A percentile compares a stretch with the other conserved stretches of the same genome.
Evolutionary conservation across 73 alveolate species (phyloP).

Genomic region (Paraurostyla sp.): DNA sequence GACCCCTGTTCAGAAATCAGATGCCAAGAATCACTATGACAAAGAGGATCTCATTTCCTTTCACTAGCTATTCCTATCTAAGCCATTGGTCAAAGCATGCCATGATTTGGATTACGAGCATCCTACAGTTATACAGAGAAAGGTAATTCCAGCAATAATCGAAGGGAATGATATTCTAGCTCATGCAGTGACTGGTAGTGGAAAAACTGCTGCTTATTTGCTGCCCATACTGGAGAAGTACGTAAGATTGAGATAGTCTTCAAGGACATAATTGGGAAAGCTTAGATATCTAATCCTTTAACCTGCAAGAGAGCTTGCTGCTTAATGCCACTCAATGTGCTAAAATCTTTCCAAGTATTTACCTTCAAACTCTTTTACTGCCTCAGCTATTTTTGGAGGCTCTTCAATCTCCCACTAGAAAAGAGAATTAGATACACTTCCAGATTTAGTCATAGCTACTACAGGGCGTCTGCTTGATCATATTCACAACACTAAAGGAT

Average conservation of each 20-base stretch:
- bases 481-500: conserved; percentile 87
- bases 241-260: conserved; percentile 47
- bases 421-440: conserved; percentile 87
- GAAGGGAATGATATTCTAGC: conserved; percentile 97
- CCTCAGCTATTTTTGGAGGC: conserved; percentile 95
- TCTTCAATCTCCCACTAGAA: conserved; percentile 85
- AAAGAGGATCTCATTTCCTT: conserved; percentile 68
- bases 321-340: conserved; percentile 94
- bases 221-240: conserved; percentile 98
- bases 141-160: conserved; percentile 96
- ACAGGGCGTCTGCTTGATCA: conserved; percentile 98
- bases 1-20: background rate
- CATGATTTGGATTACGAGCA: conserved; percentile 93
- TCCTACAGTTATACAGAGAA: conserved; percentile 98
- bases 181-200: conserved; percentile 99
- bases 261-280: conserved; percentile 17
- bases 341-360: conserved; percentile 87
- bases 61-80: conserved; percentile 83
- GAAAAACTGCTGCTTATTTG: conserved; percentile 99
- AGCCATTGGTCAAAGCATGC: conserved; percentile 92
- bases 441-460: conserved; percentile 96
- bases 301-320: conserved; percentile 98
- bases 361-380: conserved; percentile 76
- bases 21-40: conserved; percentile 69
- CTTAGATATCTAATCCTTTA: conserved; percentile 78